Base-by-base conservation (phyloP, 2,329 filamentous ascomycete genomes). In the Aspergillus fumigatus region DNA sequence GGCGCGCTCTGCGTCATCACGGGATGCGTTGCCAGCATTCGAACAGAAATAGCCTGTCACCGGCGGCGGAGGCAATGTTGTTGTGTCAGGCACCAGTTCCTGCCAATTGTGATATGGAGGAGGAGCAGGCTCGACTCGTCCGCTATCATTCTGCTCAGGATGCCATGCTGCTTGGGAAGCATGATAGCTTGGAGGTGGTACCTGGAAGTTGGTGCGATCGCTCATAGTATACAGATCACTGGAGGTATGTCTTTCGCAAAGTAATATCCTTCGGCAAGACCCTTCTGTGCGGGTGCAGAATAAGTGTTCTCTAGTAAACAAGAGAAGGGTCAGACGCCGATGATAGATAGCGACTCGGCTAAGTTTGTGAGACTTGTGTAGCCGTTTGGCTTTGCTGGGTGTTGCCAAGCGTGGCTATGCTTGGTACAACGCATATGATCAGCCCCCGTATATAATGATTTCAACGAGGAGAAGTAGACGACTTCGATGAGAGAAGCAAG, bases 31-130 rank as follows among this genome's bases (percentile, higher is more conserved):
- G 6, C 82, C 81, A 1, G 81, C 80, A 2, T 81, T 80, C 7
- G 82, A 85, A 52, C 61, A 71, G 43, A 81, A 77, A 62, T 84
- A 77, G 19, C 77, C 76, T 35, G 84, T 72, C 2, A 79, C 75
- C 7, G 84, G 84, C 1, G 84, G 84, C 27, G 84, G 84, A 2
- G 84, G 84, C 9, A 87, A 76, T n/a, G 79, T 74, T 4, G 82
- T 70, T 17, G 77, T 85, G 63, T 87, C 84, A 5, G 84, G 83
- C 3, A 86, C 78, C 2, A 80, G 75, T 43, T 74, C 71, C 52
- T 82, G 79, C 84, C 84, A 87, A 70, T 85, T 82, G 67, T 86
- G 84, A 63, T 85, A 84, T 26, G 82, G 79, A 19, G 82, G 82
- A 14, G 82, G 52, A 11, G 40, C 41, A 45, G 82, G 25, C 74